Evolutionary conservation across 2,329 filamentous ascomycete species (phyloP).

Genomic region (Aurifilum marmelostoma): DNA sequence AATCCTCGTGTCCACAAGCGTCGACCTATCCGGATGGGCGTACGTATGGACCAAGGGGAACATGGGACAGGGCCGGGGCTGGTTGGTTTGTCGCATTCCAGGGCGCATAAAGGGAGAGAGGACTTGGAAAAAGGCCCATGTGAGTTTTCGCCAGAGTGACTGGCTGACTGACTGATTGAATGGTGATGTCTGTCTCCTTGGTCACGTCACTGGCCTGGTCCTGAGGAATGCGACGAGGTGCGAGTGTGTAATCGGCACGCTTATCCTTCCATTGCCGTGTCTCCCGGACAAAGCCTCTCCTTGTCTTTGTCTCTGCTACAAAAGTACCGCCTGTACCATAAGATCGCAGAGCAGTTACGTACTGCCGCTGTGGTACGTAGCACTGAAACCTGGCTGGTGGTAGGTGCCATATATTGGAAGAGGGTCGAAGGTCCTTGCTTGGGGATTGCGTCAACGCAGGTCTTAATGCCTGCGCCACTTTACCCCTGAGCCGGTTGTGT

Average conservation of each 20-base stretch:
- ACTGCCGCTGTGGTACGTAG: not conserved
- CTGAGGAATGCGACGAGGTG: not conserved
- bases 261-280: not conserved
- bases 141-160: too few relatives aligned
- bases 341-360: not conserved
- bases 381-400: not conserved
- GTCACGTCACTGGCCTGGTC: not conserved
- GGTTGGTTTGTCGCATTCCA: not conserved
- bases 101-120: not conserved
- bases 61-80: not conserved
- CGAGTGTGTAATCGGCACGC: too few relatives aligned
- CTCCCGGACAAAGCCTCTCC: not conserved
- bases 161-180: not conserved
- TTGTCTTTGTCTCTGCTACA: not conserved
- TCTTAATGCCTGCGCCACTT: conserved; percentile 14
- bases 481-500: conserved; percentile 15
- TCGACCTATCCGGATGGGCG: conserved; percentile 12
- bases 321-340: not conserved
- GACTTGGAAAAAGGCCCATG: too few relatives aligned
- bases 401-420: not conserved
- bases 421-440: not conserved
- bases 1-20: conserved; percentile 14
- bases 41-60: not conserved
- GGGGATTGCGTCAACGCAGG: not conserved
- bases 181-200: not conserved